Conservation (phyloP, 2,329 filamentous ascomycete species). For the Fusarium euwallaceae region DNA sequence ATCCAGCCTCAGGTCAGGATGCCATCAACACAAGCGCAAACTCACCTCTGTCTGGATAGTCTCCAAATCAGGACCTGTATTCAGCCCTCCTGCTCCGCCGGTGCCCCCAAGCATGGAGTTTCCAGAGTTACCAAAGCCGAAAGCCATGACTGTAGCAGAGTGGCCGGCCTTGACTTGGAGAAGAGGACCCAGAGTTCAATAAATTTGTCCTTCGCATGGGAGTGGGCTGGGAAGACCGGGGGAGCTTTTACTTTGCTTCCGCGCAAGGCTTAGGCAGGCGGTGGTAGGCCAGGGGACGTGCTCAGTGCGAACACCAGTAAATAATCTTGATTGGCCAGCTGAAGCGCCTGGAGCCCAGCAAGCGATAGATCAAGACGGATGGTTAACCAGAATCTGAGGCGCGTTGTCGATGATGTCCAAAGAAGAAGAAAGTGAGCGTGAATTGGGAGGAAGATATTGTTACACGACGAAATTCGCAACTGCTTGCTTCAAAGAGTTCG, state of each 20-base stretch:
- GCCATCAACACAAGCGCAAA: constrained; percentile 23
- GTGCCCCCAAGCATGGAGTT: constrained; percentile 58
- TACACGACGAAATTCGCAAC: not conserved
- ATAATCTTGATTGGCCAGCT: constrained; percentile 40
- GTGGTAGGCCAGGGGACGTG: constrained; percentile 43
- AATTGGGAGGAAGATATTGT: not conserved
- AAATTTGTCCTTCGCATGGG: constrained; percentile 45
- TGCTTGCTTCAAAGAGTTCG: constrained; percentile 10
- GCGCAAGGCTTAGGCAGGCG: constrained; percentile 28
- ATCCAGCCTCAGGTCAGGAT: constrained; percentile 13
- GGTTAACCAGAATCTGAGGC: constrained; percentile 11
- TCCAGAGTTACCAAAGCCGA: constrained; percentile 68
- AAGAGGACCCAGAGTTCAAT: constrained; percentile 45
- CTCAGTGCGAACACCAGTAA: constrained; percentile 14
- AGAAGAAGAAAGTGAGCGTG: not conserved
- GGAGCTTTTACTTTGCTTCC: constrained; percentile 40
- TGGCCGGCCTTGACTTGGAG: constrained; percentile 50
- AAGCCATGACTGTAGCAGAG: constrained; percentile 69
- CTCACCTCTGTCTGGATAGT: constrained; percentile 86
- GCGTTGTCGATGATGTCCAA: constrained; percentile 7
- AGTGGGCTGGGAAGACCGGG: constrained; percentile 36
- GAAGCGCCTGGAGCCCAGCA: constrained; percentile 19
- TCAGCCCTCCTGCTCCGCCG: constrained; percentile 54
- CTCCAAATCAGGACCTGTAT: constrained; percentile 74
- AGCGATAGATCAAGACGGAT: constrained; percentile 7